Conservation (phyloP, 768 basidiomycete species). For the Suillus subalutaceus region DNA sequence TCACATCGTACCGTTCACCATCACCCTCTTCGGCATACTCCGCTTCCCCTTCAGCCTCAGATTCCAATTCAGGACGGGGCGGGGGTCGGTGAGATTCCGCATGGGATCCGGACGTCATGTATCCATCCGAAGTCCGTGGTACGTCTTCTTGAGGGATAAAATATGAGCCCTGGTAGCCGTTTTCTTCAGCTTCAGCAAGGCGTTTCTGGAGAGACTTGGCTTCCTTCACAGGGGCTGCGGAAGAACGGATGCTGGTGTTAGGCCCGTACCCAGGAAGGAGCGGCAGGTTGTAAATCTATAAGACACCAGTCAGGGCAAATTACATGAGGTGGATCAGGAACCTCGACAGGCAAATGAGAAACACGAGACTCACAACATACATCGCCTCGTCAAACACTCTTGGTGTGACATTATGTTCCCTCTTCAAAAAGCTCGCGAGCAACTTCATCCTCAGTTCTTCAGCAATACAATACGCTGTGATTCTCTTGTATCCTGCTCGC, state of each 20-base stretch:
- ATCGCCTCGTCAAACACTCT: slow-evolving; percentile 92
- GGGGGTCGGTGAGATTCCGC: slow-evolving; percentile 35
- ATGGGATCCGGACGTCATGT: slow-evolving; percentile 55
- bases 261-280: slow-evolving; percentile 90
- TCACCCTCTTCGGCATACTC: slow-evolving; percentile 22
- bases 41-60: slow-evolving; percentile 17
- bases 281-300: slow-evolving; percentile 88
- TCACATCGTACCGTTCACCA: not conserved
- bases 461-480: slow-evolving; percentile 90
- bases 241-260: slow-evolving; percentile 83
- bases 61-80: slow-evolving; percentile 15
- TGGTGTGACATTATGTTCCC: slow-evolving; percentile 89
- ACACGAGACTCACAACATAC: slow-evolving; percentile 70
- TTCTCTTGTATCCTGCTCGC: slow-evolving; percentile 74
- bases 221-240: slow-evolving; percentile 54
- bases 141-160: slow-evolving; percentile 51
- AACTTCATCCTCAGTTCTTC: slow-evolving; percentile 86
- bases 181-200: slow-evolving; percentile 87
- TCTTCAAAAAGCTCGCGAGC: slow-evolving; percentile 81
- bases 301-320: not conserved
- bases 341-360: not conserved
- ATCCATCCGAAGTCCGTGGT: slow-evolving; percentile 50
- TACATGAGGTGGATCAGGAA: slow-evolving; percentile 9
- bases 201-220: slow-evolving; percentile 64
- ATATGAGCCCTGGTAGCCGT: slow-evolving; percentile 87